Conservation (phyloP, 1,284 basidiomycete genomes). For the Malassezia vespertilionis region DNA sequence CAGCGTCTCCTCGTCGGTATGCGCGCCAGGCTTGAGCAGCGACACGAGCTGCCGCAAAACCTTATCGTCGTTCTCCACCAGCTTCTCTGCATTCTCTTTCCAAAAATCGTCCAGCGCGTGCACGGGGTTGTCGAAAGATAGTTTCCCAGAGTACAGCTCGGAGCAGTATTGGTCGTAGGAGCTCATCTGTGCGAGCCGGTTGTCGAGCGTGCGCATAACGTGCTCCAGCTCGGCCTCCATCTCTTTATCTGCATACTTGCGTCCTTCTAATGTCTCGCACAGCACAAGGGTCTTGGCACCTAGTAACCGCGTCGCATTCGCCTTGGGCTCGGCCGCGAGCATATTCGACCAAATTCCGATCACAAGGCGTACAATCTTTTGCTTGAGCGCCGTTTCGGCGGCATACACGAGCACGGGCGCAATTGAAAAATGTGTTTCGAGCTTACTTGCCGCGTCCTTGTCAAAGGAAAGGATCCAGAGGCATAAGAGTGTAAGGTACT, state of each 20-base stretch:
- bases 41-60: conserved; percentile 79
- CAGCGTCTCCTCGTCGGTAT: conserved; percentile 26
- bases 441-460: conserved; percentile 65
- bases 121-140: conserved; percentile 78
- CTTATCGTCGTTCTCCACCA: conserved; percentile 84
- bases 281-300: conserved; percentile 76
- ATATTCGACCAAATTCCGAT: conserved; percentile 79
- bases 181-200: conserved; percentile 74
- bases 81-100: conserved; percentile 78
- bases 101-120: conserved; percentile 95
- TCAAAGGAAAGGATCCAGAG: conserved; percentile 92
- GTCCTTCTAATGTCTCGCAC: conserved; percentile 65
- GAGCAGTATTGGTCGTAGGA: conserved; percentile 93
- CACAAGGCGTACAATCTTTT: conserved; percentile 92
- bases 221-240: conserved; percentile 81
- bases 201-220: conserved; percentile 67
- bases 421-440: conserved; percentile 83
- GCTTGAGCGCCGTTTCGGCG: conserved; percentile 82
- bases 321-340: conserved; percentile 64
- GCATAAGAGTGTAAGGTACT: conserved; percentile 82
- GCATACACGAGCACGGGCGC: conserved; percentile 75
- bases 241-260: conserved; percentile 84
- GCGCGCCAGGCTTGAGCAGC: conserved; percentile 21
- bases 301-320: conserved; percentile 83
- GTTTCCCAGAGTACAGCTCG: conserved; percentile 75